Evolutionary conservation across 495 filamentous ascomycete genomes (phyloP).

Genomic region (Barbatosphaeria neglecta): DNA sequence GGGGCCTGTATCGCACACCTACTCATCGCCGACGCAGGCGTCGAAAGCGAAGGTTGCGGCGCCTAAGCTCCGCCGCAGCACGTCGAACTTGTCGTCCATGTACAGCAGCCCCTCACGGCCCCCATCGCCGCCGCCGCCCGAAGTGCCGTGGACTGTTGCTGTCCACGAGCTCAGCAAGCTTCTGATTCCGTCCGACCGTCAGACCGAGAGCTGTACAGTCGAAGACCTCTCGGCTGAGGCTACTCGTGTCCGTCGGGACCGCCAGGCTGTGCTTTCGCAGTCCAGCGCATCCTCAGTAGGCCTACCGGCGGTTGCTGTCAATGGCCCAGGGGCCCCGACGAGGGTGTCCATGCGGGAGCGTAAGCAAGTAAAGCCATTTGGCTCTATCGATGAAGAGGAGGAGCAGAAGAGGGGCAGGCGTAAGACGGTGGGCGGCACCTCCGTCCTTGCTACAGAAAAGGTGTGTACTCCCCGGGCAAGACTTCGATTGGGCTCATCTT

Average conservation of each 20-base stretch:
- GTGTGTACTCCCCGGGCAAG: conserved; percentile 22
- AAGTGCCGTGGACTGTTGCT: conserved; percentile 74
- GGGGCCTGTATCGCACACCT: conserved; percentile 49
- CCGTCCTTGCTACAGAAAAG: conserved; percentile 34
- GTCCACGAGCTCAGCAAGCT: conserved; percentile 70
- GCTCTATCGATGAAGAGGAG: conserved; percentile 38
- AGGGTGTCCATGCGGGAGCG: conserved; percentile 65
- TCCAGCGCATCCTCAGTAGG: conserved; percentile 14
- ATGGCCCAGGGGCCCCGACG: conserved; percentile 29
- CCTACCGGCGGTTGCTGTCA: conserved; percentile 19
- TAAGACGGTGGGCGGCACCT: conserved; percentile 51
- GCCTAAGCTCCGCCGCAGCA: conserved; percentile 40
- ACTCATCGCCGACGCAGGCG: conserved; percentile 63
- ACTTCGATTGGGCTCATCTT: too few species aligned
- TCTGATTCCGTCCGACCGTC: conserved; percentile 61
- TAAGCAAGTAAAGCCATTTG: conserved; percentile 36
- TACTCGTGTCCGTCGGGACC: conserved; percentile 46
- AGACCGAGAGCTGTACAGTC: conserved; percentile 59
- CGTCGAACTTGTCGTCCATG: conserved; percentile 20
- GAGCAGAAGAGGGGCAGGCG: conserved; percentile 46
- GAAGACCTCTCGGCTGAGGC: conserved; percentile 65
- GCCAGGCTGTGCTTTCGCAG: conserved; percentile 38
- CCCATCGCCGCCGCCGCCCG: conserved; percentile 55
- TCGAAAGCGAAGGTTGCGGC: conserved; percentile 63
- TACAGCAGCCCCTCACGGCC: conserved; percentile 21